A percentile compares a stretch with the other conserved stretches of the same genome.
These are phyloP conservation scores for Colletotrichum coccodes DNA, from an alignment of 2,329 filamentous ascomycete species.

Conservation along the genomic window DNA sequence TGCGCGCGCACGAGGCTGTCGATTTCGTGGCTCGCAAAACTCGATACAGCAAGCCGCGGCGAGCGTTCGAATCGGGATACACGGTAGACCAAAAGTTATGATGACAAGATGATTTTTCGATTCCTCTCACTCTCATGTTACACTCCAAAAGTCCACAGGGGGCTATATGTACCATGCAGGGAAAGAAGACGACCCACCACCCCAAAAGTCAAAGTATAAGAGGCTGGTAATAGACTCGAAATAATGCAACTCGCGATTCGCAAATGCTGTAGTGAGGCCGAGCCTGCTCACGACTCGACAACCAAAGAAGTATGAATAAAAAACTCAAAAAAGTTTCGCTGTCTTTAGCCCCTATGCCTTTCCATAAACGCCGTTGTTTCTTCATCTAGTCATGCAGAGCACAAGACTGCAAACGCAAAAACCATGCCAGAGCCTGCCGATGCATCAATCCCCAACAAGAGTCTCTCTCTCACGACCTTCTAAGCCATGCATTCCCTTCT, in stretches of 20 bases:
- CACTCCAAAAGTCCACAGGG: neutral
- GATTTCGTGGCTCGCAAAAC: too few species aligned
- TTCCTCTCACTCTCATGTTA: neutral
- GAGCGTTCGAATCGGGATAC: neutral
- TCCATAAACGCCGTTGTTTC: slow-evolving; percentile 6
- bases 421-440: neutral
- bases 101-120: neutral
- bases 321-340: slow-evolving; percentile 5
- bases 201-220: neutral
- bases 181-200: neutral
- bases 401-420: neutral
- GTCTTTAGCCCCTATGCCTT: slow-evolving; percentile 3
- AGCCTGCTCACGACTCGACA: neutral
- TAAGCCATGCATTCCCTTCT: neutral
- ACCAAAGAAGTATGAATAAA: neutral
- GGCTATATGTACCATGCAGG: too few species aligned
- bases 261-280: neutral
- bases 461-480: neutral
- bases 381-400: slow-evolving; percentile 7
- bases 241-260: neutral
- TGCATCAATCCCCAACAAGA: neutral
- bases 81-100: neutral
- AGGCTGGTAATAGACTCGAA: neutral
- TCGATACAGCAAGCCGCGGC: neutral
- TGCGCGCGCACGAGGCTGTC: too few species aligned